These are phyloP conservation scores for Candida gigantensis DNA, from an alignment of 1,139 yeast species.

Conservation along the genomic window DNA sequence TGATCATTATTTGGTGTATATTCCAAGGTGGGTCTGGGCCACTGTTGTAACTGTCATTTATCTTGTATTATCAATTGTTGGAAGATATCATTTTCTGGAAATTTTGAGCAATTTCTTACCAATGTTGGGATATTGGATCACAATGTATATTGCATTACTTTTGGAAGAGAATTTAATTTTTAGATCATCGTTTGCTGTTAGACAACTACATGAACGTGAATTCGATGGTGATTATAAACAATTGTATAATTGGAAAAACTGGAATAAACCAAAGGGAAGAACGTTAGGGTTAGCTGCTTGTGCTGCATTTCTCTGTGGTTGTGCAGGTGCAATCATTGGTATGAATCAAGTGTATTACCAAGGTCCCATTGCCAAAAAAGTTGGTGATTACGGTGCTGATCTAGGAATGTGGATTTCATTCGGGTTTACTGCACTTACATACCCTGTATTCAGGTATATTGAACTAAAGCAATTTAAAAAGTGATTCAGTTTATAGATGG, in stretches of 20 bases:
- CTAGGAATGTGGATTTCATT: slow-evolving; percentile 64
- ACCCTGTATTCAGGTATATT: slow-evolving; percentile 60
- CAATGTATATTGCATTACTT: slow-evolving; percentile 71
- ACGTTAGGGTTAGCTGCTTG: slow-evolving; percentile 36
- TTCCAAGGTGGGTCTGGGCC: slow-evolving; percentile 83
- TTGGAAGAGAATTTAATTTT: slow-evolving; percentile 75
- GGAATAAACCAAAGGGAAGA: slow-evolving; percentile 57
- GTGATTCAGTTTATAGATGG: neutral
- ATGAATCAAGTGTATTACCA: slow-evolving; percentile 35
- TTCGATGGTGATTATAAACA: slow-evolving; percentile 44
- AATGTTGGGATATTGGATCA: slow-evolving; percentile 91
- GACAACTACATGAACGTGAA: slow-evolving; percentile 55
- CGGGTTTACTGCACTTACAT: slow-evolving; percentile 65
- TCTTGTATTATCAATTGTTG: slow-evolving; percentile 69
- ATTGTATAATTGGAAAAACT: slow-evolving; percentile 60
- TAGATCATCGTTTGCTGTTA: slow-evolving; percentile 53
- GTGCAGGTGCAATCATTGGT: slow-evolving; percentile 32
- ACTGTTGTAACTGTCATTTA: slow-evolving; percentile 62
- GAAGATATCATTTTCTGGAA: slow-evolving; percentile 69
- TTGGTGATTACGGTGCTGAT: slow-evolving; percentile 23
- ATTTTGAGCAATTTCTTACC: slow-evolving; percentile 84
- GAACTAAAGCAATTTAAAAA: slow-evolving; percentile 53
- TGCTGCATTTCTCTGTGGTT: slow-evolving; percentile 26
- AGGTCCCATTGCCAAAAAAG: slow-evolving; percentile 29
- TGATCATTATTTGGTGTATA: slow-evolving; percentile 56